Base-by-base conservation (phyloP, 164 flowering plant species). In the Umbellularia californica region DNA sequence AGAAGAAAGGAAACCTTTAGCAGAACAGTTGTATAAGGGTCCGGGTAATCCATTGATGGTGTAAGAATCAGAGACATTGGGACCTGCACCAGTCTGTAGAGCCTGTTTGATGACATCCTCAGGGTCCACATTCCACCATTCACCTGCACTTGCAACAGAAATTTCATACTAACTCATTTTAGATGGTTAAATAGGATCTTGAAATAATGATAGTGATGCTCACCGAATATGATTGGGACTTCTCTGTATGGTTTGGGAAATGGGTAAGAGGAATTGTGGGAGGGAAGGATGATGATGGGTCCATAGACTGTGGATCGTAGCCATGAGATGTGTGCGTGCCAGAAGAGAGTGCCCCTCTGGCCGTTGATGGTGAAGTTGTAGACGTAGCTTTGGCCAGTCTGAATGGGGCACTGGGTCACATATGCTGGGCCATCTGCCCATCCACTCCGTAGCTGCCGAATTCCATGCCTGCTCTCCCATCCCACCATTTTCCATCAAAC, bases 371-470 rank as follows among this genome's bases (percentile, higher is more conserved):
- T 88, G 86, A 85, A 87, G 76, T 86, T 88, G 83, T 88, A 88
- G 5, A 76, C 65, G 33, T 82, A 88, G 17, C 74, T 51, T 75
- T 84, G 85, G 58, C 85, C 85, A 0, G 86, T 81, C 65, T 84
- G 90, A n/a, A 88, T 87, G 5, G 92, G 90, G 66, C 92, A 88
- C 25, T 87, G 92, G 10, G 92, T 88, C 1, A 88, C 64, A 65
- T 83, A 88, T 4, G 87, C 82, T 2, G 90, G 90, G 15, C 90
- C 90, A 78, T 89, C 89, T 1, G 86, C 83, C 90, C 92, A 89
- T 11, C 82, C 87, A 9, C 71, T 84, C 33, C 72, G 67, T 2
- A 87, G 81, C 74, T 87, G 90, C 52, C 88, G 71, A 22, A 89
- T 52, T 13, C 89, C 92, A 74, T 89, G 92, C 92, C 92, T 89